phyloP scores from a whole-genome alignment of 441 rosid genomes.

The Erodium moschatum region DNA sequence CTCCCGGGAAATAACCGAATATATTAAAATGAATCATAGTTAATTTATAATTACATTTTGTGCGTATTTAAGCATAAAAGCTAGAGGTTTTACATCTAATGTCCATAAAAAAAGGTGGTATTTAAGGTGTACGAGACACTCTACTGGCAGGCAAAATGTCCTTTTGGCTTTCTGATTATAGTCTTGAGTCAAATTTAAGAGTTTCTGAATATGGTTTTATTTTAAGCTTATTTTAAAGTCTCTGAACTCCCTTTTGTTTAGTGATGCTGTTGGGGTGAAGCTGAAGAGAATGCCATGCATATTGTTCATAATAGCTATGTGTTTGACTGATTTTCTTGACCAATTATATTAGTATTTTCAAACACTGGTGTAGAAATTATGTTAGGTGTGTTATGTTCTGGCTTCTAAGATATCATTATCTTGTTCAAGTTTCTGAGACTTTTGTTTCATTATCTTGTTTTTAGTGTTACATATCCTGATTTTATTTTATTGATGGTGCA shows the following conservation, averaged over 20 bases:
- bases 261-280: background rate
- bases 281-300: background rate
- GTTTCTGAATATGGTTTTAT: background rate
- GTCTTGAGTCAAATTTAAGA: background rate
- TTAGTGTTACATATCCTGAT: background rate
- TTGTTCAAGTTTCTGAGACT: background rate
- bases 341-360: background rate
- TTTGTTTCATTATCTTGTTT: background rate
- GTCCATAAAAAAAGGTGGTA: background rate
- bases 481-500: constrained; percentile 32
- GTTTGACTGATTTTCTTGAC: background rate
- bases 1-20: background rate
- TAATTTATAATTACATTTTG: no score
- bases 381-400: background rate
- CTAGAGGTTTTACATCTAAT: background rate
- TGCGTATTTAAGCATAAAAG: background rate
- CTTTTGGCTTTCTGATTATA: background rate
- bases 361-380: background rate
- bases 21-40: background rate
- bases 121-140: no score
- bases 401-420: background rate
- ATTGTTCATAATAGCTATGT: background rate
- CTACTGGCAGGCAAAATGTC: background rate
- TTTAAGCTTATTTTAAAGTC: background rate
- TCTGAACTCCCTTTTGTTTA: no score